phyloP scores from a whole-genome alignment of 805 yeast species.

The Blastobotrys americana region DNA sequence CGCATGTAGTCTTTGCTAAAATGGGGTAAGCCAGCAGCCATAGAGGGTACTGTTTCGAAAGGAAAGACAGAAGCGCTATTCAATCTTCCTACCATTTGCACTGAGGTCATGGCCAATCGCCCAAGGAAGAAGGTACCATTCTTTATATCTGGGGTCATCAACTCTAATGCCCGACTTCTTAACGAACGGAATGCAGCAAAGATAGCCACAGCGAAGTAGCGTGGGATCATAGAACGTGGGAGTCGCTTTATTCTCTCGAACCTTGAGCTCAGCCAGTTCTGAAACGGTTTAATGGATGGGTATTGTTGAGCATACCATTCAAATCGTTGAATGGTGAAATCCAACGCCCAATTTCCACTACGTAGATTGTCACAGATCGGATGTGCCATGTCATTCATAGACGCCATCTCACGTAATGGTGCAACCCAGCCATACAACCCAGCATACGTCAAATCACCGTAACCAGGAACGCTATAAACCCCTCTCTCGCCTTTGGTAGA shows the following conservation, averaged over 20 bases:
- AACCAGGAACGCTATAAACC: constrained; percentile 62
- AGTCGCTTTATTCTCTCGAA: constrained; percentile 53
- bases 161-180: constrained; percentile 54
- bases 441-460: constrained; percentile 72
- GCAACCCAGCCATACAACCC: constrained; percentile 93
- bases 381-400: constrained; percentile 71
- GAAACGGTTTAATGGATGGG: constrained; percentile 48
- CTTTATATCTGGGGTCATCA: constrained; percentile 49
- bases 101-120: constrained; percentile 67
- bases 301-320: constrained; percentile 43
- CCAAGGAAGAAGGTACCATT: constrained; percentile 67
- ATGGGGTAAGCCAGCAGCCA: constrained; percentile 97
- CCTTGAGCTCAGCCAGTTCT: constrained; percentile 62
- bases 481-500: constrained; percentile 66
- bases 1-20: constrained; percentile 88
- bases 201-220: constrained; percentile 75
- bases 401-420: constrained; percentile 53
- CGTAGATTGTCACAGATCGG: constrained; percentile 77
- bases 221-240: constrained; percentile 79
- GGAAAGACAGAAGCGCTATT: constrained; percentile 73
- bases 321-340: constrained; percentile 58
- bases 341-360: constrained; percentile 84
- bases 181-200: constrained; percentile 82
- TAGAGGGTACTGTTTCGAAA: constrained; percentile 47
- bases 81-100: constrained; percentile 78